These are phyloP conservation scores for Fusarium sp. DNA, from an alignment of 2,329 filamentous ascomycete genomes.

Conservation along the genomic window DNA sequence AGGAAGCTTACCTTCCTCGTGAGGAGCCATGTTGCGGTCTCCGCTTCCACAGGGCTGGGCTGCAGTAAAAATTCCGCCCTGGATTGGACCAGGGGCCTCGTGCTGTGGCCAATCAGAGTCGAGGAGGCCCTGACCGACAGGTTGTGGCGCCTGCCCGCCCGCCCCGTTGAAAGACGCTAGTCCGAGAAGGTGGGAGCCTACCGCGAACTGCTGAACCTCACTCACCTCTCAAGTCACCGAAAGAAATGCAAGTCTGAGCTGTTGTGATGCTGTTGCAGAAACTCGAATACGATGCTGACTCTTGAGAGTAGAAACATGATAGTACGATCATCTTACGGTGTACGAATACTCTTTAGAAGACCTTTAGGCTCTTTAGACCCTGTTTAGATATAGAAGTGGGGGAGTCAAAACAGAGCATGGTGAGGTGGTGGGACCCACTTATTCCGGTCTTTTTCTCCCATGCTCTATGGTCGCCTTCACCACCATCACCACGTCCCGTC, in stretches of 20 bases:
- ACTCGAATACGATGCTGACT: neutral
- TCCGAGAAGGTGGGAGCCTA: slow-evolving; percentile 16
- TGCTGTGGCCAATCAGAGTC: slow-evolving; percentile 15
- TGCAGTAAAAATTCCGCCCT: slow-evolving; percentile 28
- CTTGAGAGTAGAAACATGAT: neutral
- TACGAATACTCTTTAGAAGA: neutral
- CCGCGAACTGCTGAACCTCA: slow-evolving; percentile 22
- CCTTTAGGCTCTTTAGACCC: neutral
- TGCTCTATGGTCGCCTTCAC: neutral
- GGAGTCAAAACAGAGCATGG: neutral
- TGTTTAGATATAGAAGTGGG: neutral
- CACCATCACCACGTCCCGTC: neutral
- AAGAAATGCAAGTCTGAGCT: neutral
- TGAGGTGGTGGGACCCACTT: neutral
- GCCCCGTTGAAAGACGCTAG: slow-evolving; percentile 28
- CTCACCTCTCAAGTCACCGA: neutral
- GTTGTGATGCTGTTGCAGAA: neutral
- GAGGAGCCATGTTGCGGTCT: neutral
- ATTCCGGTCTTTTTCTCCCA: slow-evolving; percentile 7
- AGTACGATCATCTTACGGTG: neutral
- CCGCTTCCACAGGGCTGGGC: slow-evolving; percentile 36
- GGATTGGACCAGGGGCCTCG: neutral
- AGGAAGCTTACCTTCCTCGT: neutral
- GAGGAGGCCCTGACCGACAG: slow-evolving; percentile 18
- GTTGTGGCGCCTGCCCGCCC: slow-evolving; percentile 32